Evolutionary conservation across 305 asterid species (phyloP), one percentile per base, ranked within the genome.

Genomic region (Lippia alba): DNA sequence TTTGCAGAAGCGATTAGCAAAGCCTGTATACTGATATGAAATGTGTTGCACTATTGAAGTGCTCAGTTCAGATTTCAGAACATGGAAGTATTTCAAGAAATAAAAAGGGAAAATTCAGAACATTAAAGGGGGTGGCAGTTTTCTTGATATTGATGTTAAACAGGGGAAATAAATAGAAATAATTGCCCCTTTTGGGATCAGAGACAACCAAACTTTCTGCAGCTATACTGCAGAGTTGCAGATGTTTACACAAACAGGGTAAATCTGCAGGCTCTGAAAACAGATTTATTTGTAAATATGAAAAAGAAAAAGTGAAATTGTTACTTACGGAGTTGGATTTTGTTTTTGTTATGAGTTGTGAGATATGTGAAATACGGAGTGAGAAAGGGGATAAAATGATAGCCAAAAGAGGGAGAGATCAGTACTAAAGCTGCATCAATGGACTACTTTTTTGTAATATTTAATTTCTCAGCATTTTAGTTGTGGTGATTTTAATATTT

Each of bases 161-260:
- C 30, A 24, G 3, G 30, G 30, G 3, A 79, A 62, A 44, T 16
- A 45, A 63, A 8, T 44, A 8, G 14, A 44, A 44, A 44, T 6
- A 15, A 5, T 15, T 3, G 11, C 40, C 14, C 45, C 57, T 75
- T 78, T 84, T 74, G 93, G 95, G 91, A 86, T 86, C 83, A 83
- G 84, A 77, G 83, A 78, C 82, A 44, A 70, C 80, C 78, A 39
- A 68, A 85, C 96, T 88, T 90, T 86, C 85, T 85, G 87, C 49
- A 78, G 78, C 88, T 66, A 69, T 79, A 51, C 76, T 62, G 80
- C 72, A 74, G 67, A 67, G 79, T 63, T 76, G 78, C 82, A 81
- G 82, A 77, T 71, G 66, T 75, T 74, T 73, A 78, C 49, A 81
- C 77, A 71, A 49, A 33, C 6, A 34, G 11, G 33, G 71, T 59